Conservation (phyloP, 2,329 filamentous ascomycete species). For the Diaporthe humulicola region DNA sequence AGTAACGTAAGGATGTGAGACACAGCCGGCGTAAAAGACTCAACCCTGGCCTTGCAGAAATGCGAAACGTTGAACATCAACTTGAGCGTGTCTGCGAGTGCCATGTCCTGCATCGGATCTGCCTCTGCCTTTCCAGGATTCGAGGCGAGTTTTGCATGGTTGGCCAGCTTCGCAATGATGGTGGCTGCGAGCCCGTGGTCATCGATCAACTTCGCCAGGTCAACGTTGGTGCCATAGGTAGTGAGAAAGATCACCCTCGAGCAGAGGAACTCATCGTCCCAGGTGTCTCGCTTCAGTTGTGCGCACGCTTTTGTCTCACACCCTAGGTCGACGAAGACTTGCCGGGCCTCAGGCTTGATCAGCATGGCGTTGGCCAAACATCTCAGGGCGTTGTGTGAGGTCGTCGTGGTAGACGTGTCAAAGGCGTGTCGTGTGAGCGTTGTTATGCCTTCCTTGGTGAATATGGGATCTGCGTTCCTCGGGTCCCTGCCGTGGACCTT, state of each 20-base stretch:
- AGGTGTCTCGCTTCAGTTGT: slow-evolving; percentile 78
- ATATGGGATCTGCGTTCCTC: slow-evolving; percentile 82
- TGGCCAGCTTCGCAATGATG: slow-evolving; percentile 77
- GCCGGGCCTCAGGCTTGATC: slow-evolving; percentile 75
- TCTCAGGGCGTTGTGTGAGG: slow-evolving; percentile 81
- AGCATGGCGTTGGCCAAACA: slow-evolving; percentile 89
- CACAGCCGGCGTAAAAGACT: slow-evolving; percentile 76
- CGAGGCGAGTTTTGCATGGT: slow-evolving; percentile 70
- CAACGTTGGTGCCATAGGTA: slow-evolving; percentile 81
- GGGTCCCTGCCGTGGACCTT: slow-evolving; percentile 84
- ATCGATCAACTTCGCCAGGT: slow-evolving; percentile 75
- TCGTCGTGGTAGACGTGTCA: slow-evolving; percentile 70
- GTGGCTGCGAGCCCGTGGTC: slow-evolving; percentile 76
- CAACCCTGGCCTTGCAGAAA: slow-evolving; percentile 72
- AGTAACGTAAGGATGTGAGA: slow-evolving; percentile 80
- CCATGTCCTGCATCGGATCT: slow-evolving; percentile 80
- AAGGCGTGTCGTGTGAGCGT: slow-evolving; percentile 82
- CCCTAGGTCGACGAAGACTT: slow-evolving; percentile 79
- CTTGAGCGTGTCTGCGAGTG: slow-evolving; percentile 86
- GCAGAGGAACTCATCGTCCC: slow-evolving; percentile 88
- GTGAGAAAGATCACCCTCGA: slow-evolving; percentile 85
- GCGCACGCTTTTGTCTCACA: slow-evolving; percentile 77
- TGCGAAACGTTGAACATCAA: slow-evolving; percentile 91
- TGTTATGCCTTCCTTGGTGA: slow-evolving; percentile 84
- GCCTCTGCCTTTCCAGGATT: slow-evolving; percentile 48